Evolutionary conservation across 2,329 filamentous ascomycete genomes (phyloP).

Genomic region (Zymoseptoria pseudotritici): DNA sequence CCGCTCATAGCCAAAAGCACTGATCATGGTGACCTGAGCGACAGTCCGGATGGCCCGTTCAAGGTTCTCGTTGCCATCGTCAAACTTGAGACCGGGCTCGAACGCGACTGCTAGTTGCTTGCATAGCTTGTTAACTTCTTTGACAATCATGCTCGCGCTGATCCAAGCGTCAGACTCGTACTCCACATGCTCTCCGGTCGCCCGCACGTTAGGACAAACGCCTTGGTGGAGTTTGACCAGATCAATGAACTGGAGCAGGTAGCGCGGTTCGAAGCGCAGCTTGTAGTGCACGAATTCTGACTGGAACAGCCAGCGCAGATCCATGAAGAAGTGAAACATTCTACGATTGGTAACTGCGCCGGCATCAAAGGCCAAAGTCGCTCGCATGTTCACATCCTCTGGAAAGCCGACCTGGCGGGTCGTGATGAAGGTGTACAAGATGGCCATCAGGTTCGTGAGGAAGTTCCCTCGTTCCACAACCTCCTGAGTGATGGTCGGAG

Average conservation of each 20-base stretch:
- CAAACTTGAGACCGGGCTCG: conserved; percentile 48
- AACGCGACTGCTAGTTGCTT: conserved; percentile 85
- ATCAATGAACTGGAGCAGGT: conserved; percentile 90
- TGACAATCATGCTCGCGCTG: conserved; percentile 83
- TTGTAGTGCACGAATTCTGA: conserved; percentile 82
- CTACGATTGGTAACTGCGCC: conserved; percentile 90
- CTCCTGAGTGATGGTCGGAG: conserved; percentile 91
- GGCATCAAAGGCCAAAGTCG: conserved; percentile 84
- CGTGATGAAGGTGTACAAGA: conserved; percentile 94
- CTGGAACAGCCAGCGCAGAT: conserved; percentile 82
- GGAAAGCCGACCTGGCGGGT: conserved; percentile 93
- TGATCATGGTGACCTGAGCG: conserved; percentile 76
- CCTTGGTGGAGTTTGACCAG: conserved; percentile 94
- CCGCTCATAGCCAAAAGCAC: conserved; percentile 83
- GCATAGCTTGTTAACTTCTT: conserved; percentile 90
- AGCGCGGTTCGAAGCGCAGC: conserved; percentile 74
- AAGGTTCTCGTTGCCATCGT: conserved; percentile 54
- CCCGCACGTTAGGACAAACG: conserved; percentile 88
- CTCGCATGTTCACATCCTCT: conserved; percentile 76
- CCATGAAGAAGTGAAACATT: conserved; percentile 96
- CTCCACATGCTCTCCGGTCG: conserved; percentile 91
- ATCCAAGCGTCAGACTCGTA: conserved; percentile 99
- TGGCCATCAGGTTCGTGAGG: conserved; percentile 87
- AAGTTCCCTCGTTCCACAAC: conserved; percentile 94
- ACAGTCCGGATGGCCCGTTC: conserved; percentile 64